These are phyloP conservation scores for Dactylonectria estremocensis DNA, from an alignment of 2,329 filamentous ascomycete genomes.

Conservation along the genomic window DNA sequence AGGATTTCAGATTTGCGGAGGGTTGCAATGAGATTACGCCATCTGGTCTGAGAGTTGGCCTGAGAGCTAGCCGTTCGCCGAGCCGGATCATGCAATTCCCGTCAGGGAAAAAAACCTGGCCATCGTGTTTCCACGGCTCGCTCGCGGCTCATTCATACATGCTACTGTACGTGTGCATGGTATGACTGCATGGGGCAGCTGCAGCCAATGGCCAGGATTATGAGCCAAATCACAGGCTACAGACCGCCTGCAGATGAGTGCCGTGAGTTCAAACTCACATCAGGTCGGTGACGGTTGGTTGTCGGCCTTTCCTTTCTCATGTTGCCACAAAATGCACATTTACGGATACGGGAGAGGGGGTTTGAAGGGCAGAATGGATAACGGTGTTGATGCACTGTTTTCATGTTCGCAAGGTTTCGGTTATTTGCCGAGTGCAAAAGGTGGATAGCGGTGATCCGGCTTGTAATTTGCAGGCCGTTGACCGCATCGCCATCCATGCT, in stretches of 20 bases:
- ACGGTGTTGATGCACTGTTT: not conserved
- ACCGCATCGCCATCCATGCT: not conserved
- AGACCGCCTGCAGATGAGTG: conserved; percentile 24
- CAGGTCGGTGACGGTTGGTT: not conserved
- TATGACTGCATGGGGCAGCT: conserved; percentile 27
- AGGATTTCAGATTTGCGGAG: conserved; percentile 17
- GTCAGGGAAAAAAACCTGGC: conserved; percentile 1
- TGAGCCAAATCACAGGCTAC: not conserved
- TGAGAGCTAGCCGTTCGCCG: conserved; percentile 3
- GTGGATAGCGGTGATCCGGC: not conserved
- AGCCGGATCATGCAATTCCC: conserved; percentile 11
- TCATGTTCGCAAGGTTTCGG: conserved; percentile 16
- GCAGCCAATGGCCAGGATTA: conserved; percentile 12
- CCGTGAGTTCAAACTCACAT: conserved; percentile 5
- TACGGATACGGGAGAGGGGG: not conserved
- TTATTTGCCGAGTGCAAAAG: not conserved
- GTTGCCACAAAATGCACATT: not conserved
- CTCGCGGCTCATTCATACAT: not conserved
- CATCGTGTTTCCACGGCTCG: conserved; percentile 8
- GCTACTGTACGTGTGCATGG: not conserved
- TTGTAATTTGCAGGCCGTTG: not conserved
- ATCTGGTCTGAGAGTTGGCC: conserved; percentile 4
- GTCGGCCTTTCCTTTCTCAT: not conserved
- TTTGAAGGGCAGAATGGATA: conserved; percentile 6
- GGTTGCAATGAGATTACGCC: conserved; percentile 26